phyloP scores from a whole-genome alignment of 2,329 filamentous ascomycete genomes.

The Fusarium sp. region DNA sequence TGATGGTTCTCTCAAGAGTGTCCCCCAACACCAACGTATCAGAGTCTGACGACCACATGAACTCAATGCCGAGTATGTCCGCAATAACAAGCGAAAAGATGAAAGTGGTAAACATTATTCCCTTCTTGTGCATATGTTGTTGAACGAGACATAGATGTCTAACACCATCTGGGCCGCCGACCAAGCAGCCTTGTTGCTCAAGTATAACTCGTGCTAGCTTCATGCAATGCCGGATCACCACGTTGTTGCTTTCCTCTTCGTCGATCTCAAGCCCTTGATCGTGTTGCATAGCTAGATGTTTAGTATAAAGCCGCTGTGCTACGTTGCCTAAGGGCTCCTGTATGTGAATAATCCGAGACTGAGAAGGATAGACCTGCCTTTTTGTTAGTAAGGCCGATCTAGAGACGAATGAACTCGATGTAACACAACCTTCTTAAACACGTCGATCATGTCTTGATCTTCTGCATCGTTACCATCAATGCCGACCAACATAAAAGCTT shows the following conservation, averaged over 20 bases:
- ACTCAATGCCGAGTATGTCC: neutral
- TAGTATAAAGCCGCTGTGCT: neutral
- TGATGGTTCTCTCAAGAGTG: neutral
- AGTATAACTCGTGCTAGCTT: neutral
- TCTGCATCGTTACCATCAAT: neutral
- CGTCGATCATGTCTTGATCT: neutral
- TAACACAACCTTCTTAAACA: neutral
- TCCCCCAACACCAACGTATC: neutral
- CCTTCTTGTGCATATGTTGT: neutral
- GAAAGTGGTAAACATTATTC: neutral
- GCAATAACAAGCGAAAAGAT: neutral
- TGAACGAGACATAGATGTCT: neutral
- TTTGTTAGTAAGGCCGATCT: neutral
- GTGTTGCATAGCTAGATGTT: neutral
- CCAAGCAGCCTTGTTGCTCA: neutral
- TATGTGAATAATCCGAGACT: neutral
- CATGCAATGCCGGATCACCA: neutral
- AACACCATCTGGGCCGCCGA: neutral
- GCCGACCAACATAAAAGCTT: neutral
- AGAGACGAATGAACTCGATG: rapidly evolving
- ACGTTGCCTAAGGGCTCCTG: neutral
- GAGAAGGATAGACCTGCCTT: neutral
- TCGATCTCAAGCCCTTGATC: neutral
- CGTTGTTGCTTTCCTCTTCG: neutral
- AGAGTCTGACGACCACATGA: neutral